Base-by-base conservation (phyloP, 1,284 basidiomycete species). In the Somion occarium region DNA sequence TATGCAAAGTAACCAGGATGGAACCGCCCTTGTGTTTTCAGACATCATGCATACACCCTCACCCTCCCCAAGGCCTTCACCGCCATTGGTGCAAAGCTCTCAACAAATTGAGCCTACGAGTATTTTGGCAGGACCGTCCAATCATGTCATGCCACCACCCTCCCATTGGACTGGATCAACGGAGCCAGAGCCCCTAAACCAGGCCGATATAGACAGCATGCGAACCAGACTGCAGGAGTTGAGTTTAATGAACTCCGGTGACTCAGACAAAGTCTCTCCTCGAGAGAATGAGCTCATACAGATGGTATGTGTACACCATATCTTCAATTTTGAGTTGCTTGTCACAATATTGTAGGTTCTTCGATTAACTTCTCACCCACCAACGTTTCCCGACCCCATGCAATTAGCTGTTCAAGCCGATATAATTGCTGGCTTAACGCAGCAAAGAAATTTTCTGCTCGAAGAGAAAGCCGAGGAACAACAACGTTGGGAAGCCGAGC, bases 331-430 rank as follows among this genome's bases (percentile, higher is more conserved):
- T 47, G 38, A 44, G 53, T 25, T 24, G 18, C 49, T 49, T 48
- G 58, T 41, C 30, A 30, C 37, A 53, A 12, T 38, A 50, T 26
- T 30, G 19, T 57, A 86, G 83, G 72, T 84, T 20, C 59, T 80
- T 19, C 73, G 73, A 45, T 67, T 87, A 23, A 77, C 75, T 11
- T 48, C 65, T 59, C 43, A 53, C 52, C 2, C 46, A 55, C 5
- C 64, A 42, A 38, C 44, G 61, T 51, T 71, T 64, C 61, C 73
- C 61, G 54, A 68, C 53, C 53, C 70, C 3, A 61, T 72, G 2
- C 85, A 88, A 58, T 67, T 88, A 1, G 61, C 75, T 20, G 67
- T 69, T 42, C 85, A 88, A 58, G 85, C 85, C 5, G 73, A 77
- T 20, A 73, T 74, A 11, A 88, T 88, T 56, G 69, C 76, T 3